phyloP scores from a whole-genome alignment of 2,329 filamentous ascomycete species.

The Alternaria sp. region DNA sequence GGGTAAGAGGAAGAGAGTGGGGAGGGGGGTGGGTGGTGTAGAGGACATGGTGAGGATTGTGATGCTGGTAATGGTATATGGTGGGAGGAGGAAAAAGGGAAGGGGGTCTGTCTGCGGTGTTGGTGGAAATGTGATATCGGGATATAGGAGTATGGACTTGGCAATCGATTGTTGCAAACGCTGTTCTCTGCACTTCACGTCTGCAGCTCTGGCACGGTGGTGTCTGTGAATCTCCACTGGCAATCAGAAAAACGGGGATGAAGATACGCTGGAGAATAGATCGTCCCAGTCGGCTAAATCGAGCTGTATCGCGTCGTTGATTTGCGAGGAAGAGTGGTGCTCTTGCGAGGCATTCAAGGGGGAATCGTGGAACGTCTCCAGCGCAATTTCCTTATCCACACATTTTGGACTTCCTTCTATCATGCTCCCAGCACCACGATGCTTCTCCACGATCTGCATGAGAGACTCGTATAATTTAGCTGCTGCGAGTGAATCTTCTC shows the following conservation, averaged over 20 bases:
- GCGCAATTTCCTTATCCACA: neutral
- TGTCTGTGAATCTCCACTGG: too few species aligned
- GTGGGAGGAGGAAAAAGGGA: too few species aligned
- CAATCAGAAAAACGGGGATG: neutral
- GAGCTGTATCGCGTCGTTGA: neutral
- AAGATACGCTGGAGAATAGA: neutral
- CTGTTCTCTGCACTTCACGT: too few species aligned
- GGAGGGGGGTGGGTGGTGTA: neutral
- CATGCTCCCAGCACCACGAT: neutral
- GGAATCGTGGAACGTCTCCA: too few species aligned
- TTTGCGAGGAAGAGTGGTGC: neutral
- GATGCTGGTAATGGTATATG: neutral
- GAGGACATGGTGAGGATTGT: neutral
- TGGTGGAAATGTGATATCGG: too few species aligned
- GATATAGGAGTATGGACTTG: too few species aligned
- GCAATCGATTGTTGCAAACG: too few species aligned
- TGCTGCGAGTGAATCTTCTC: neutral
- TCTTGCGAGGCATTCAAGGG: neutral
- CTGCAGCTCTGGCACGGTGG: too few species aligned
- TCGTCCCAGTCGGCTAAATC: neutral
- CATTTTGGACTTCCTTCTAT: too few species aligned
- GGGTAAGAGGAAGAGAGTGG: constrained; percentile 7
- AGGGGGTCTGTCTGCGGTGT: too few species aligned
- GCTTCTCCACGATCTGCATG: neutral
- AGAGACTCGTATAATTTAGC: neutral